phyloP scores from a whole-genome alignment of 768 basidiomycete genomes.

The Collybiopsis confluens region DNA sequence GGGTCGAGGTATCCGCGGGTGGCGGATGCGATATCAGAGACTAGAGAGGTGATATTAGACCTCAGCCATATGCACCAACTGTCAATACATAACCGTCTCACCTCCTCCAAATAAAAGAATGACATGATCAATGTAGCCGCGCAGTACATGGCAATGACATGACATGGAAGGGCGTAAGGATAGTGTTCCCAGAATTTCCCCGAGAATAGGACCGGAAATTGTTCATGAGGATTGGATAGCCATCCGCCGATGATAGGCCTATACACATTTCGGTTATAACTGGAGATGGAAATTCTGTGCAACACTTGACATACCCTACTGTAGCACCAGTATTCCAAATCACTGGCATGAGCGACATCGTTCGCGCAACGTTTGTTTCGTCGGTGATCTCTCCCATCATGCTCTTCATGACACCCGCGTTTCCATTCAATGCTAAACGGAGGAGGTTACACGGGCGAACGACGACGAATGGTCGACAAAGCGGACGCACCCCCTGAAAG shows the following conservation, averaged over 20 bases:
- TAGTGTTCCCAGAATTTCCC: conserved; percentile 40
- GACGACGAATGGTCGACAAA: too few relatives aligned
- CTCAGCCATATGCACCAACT: too few relatives aligned
- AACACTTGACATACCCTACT: conserved; percentile 12
- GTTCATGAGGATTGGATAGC: conserved; percentile 44
- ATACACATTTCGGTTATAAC: too few relatives aligned
- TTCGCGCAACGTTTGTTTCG: conserved; percentile 42
- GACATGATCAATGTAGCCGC: not conserved
- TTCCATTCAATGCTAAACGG: conserved; percentile 15
- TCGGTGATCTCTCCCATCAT: conserved; percentile 51
- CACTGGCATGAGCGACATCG: conserved; percentile 8
- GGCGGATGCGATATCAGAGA: not conserved
- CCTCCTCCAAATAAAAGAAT: conserved; percentile 2
- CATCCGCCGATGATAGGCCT: conserved; percentile 47
- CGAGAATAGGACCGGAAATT: conserved; percentile 43
- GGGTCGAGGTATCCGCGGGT: not conserved
- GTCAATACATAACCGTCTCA: not conserved
- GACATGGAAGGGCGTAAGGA: conserved; percentile 54
- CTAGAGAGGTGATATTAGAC: not conserved
- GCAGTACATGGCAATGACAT: conserved; percentile 1
- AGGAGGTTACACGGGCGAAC: too few relatives aligned
- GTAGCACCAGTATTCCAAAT: conserved; percentile 10
- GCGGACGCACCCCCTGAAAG: too few relatives aligned
- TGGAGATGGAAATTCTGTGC: too few relatives aligned
- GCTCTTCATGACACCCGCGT: conserved; percentile 51